Conservation (phyloP, 352 stramenopile species). For the Phytophthora nicotianae region DNA sequence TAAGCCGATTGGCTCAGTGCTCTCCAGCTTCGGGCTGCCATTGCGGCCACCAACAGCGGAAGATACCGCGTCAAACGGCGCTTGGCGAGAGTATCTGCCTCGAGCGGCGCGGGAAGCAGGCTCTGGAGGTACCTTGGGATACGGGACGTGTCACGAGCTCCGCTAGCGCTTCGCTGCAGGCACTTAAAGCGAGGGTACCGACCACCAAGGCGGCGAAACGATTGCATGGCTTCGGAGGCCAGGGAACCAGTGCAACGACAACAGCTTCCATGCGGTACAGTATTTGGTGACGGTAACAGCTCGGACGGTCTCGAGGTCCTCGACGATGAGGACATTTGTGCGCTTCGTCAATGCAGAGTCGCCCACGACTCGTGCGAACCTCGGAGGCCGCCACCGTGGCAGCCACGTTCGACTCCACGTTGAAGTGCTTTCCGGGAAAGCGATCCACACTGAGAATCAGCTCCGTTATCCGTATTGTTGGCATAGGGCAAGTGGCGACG, state of each 20-base stretch:
- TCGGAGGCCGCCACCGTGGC: neutral
- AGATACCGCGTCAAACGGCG: slow-evolving; percentile 10
- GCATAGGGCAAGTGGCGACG: slow-evolving; percentile 25
- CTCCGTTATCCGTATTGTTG: slow-evolving; percentile 11
- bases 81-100: slow-evolving; percentile 1
- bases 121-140: slow-evolving; percentile 31
- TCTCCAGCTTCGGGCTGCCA: too few species aligned
- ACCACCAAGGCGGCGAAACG: slow-evolving; percentile 20
- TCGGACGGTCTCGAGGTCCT: too few species aligned
- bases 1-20: too few species aligned
- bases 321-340: neutral
- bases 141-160: slow-evolving; percentile 25
- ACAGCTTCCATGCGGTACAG: too few species aligned
- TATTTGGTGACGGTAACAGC: too few species aligned
- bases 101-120: slow-evolving; percentile 10
- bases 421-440: slow-evolving; percentile 16
- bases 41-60: neutral
- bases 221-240: slow-evolving; percentile 7
- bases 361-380: neutral
- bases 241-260: neutral
- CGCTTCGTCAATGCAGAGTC: neutral
- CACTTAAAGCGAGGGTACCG: slow-evolving; percentile 19
- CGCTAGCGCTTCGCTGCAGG: slow-evolving; percentile 23
- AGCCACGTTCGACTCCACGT: slow-evolving; percentile 18
- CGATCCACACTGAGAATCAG: neutral